These are phyloP conservation scores for Pseudopyrenochaeta lycopersici DNA, from an alignment of 2,329 filamentous ascomycete species.

Conservation along the genomic window DNA sequence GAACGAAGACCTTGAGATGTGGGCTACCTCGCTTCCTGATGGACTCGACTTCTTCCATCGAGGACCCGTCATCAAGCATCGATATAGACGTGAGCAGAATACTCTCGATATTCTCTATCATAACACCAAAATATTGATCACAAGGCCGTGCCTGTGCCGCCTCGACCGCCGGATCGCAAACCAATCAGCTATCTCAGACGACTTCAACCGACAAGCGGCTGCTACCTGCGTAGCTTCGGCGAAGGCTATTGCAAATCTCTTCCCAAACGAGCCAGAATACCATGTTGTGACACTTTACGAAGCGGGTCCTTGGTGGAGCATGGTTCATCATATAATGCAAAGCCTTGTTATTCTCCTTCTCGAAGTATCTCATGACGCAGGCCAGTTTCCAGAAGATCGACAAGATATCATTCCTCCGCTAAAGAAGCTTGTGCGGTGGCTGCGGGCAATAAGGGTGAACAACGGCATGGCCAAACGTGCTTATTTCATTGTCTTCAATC, in stretches of 20 bases:
- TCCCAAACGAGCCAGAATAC: constrained; percentile 34
- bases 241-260: constrained; percentile 39
- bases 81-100: constrained; percentile 19
- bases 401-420: no score
- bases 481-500: constrained; percentile 26
- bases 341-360: constrained; percentile 41
- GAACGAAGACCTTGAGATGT: constrained; percentile 42
- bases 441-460: constrained; percentile 39
- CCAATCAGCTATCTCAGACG: constrained; percentile 38
- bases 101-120: constrained; percentile 30
- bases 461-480: constrained; percentile 43
- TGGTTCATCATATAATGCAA: constrained; percentile 48
- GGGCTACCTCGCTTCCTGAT: constrained; percentile 39
- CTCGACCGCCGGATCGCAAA: constrained; percentile 41
- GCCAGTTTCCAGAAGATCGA: constrained; percentile 29
- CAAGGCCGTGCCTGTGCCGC: constrained; percentile 51
- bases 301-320: constrained; percentile 49
- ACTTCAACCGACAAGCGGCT: constrained; percentile 45
- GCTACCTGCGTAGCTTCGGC: constrained; percentile 46
- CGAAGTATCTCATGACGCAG: constrained; percentile 43
- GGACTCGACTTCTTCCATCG: constrained; percentile 24
- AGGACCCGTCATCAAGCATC: background rate
- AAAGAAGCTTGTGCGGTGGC: constrained; percentile 37
- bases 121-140: constrained; percentile 45
- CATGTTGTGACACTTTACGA: constrained; percentile 22